Conservation (phyloP, 345 rosid genomes). For the Citrus glauca region DNA sequence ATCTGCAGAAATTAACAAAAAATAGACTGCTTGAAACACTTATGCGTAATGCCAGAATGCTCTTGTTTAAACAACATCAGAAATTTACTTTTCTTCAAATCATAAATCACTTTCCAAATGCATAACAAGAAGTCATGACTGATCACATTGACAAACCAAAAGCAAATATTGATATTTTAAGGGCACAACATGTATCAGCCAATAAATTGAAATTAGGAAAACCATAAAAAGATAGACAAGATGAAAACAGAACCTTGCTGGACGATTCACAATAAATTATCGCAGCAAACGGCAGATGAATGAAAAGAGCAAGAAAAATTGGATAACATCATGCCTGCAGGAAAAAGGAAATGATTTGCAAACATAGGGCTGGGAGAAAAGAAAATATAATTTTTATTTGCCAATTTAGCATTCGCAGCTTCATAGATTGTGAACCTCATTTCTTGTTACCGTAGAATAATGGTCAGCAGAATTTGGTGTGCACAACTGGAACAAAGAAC, state of each 20-base stretch:
- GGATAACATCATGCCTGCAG: too few species aligned
- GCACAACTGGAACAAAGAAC: too few species aligned
- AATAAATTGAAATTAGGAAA: background rate
- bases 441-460: too few species aligned
- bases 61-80: background rate
- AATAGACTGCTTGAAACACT: background rate
- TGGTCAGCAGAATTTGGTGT: too few species aligned
- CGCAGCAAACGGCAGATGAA: background rate
- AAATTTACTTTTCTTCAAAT: background rate
- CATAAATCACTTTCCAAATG: background rate
- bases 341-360: too few species aligned
- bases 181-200: too few species aligned
- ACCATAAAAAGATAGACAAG: background rate
- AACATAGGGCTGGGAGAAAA: too few species aligned
- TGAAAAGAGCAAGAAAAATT: background rate
- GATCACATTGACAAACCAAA: background rate
- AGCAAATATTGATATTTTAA: background rate
- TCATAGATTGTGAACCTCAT: too few species aligned
- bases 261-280: background rate
- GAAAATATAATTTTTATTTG: too few species aligned
- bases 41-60: background rate
- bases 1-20: constrained; percentile 43
- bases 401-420: too few species aligned
- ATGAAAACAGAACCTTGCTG: background rate
- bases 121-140: background rate